Evolutionary conservation across 208 protist species (phyloP), one percentile per base, ranked within the genome.

Genomic region (Zelonia costaricensis): DNA sequence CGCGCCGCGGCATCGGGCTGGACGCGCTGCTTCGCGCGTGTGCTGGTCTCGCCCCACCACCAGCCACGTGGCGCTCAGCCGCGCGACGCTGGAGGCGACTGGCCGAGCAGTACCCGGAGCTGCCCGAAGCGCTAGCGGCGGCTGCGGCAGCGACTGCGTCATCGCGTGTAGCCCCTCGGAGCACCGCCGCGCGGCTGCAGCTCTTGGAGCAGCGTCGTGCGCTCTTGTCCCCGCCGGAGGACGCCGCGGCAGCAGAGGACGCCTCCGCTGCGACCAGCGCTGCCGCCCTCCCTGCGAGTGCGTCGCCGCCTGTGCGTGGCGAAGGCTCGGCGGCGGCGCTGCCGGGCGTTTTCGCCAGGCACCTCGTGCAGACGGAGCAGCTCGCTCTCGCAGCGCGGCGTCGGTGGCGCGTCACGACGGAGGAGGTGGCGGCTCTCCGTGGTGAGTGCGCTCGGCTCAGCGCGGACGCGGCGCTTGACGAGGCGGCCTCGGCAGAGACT

Each of bases 311-410:
- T 16, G 36, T 23, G 36, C 12, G n/a, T n/a, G n/a, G 18, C 3
- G 13, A 30, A 2, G 6, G 28, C 13, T 25, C 52, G 36, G 15
- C 33, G 2, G 33, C 60, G 25, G 35, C 62, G 22, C 25, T 61
- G 7, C 31, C 42, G 4, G 66, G 47, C 13, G 49, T 51, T 3
- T 65, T 65, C 28, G 20, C 43, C 1, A 18, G 28, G 1, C 40
- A 64, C 35, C 66, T 73, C 7, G 57, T n/a, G 36, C 66, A 54
- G 18, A 73, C 66, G 18, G 66, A 73, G 38, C 35, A 9, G 10
- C 43, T 65, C 22, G 47, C 64, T 18, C 47, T 72, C 1, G 47
- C 56, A 0, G 71, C 55, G 33, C 71, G 67, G 59, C 46, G 45
- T 18, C 30, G 45, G 23, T 48, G 58, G 4, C 54, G 58, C 3